Conservation (phyloP, 495 filamentous ascomycete species). For the Pyronema domesticum region DNA sequence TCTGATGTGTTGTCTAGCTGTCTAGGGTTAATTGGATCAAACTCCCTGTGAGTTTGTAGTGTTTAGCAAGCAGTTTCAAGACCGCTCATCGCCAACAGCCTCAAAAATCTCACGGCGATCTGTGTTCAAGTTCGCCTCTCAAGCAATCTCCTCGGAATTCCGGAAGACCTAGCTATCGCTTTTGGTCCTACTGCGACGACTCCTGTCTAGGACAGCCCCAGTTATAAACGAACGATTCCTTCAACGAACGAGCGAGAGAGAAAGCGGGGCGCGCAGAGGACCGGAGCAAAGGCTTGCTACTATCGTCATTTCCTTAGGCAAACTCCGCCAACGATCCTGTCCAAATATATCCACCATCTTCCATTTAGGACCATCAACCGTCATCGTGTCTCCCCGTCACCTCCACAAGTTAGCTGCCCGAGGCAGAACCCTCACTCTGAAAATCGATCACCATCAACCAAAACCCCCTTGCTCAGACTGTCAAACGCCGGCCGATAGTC, state of each 20-base stretch:
- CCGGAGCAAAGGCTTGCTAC: background rate
- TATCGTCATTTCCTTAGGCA: background rate
- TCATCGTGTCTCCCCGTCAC: background rate
- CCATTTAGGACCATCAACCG: background rate
- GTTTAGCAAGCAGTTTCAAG: background rate
- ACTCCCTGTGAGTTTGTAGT: background rate
- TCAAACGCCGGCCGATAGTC: background rate
- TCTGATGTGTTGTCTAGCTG: background rate
- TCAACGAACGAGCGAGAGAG: background rate
- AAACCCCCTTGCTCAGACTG: background rate
- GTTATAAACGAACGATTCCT: background rate
- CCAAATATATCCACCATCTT: background rate
- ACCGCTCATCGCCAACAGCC: background rate
- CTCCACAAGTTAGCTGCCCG: background rate
- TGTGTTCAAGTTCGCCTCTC: background rate
- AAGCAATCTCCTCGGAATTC: background rate
- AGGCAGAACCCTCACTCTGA: background rate
- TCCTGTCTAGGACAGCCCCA: background rate
- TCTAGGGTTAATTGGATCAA: background rate
- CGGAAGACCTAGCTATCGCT: background rate
- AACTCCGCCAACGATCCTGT: background rate
- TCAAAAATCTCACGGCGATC: background rate
- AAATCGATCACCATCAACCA: background rate
- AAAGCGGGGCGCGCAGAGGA: background rate
- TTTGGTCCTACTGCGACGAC: background rate